Base-by-base conservation (phyloP, 78 protist species). In the Dictyostelium intermedium region DNA sequence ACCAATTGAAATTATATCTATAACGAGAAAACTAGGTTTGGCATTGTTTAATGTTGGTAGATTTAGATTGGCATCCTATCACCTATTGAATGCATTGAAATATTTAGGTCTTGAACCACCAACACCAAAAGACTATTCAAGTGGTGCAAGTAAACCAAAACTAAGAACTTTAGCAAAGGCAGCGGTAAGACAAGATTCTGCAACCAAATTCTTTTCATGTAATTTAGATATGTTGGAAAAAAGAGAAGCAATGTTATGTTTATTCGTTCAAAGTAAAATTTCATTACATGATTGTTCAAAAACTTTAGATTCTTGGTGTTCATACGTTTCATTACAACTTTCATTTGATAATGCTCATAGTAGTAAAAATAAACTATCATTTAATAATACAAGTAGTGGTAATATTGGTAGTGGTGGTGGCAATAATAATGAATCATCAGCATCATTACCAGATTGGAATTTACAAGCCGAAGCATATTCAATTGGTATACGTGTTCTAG, bases 101-200 rank as follows among this genome's bases (percentile, higher is more conserved):
- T 74, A 89, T 70, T 47, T 89, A 7, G 94, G 94, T 2, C 41
- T 89, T 32, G 94, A 89, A 70, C 50, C 73, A 77, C 94, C 94
- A 70, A 69, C 79, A 34, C 60, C 32, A 27, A 39, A 18, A 37
- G 50, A 43, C 14, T 20, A 27, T n/a, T n/a, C 61, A 32, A 34
- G 84, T 32, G 25, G 50, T 35, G n/a, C 18, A 45, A 56, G 66
- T 56, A 39, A 83, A 76, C 45, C 72, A 76, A 80, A 60, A 32
- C 27, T 27, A 27, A 47, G 83, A 50, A 18, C 92, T 41, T 69
- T 27, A 14, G 82, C 61, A 16, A 89, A 50, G 18, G 60, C 53
- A 16, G 56, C 94, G 0, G 50, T 27, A 13, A 41, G 94, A 34
- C 94, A 89, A 50, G 94, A 89, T 35, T 80, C 87, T 2, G 60